Evolutionary conservation across 306 rosid species (phyloP).

Genomic region (Crotalaria pallida): DNA sequence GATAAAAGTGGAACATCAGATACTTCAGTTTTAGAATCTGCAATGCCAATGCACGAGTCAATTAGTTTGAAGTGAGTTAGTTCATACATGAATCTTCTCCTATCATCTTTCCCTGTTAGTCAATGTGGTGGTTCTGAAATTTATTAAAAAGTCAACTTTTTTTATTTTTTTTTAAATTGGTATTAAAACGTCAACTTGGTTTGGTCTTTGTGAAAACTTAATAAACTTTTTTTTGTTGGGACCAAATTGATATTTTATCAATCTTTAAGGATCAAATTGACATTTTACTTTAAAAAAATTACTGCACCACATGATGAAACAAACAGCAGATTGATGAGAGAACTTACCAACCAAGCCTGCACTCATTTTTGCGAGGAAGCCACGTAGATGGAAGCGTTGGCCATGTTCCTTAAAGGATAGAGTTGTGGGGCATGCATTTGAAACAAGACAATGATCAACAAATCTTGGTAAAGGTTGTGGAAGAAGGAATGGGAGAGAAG

Average conservation of each 20-base stretch:
- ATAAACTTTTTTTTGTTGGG: no score
- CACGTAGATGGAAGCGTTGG: background rate
- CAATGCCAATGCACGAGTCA: background rate
- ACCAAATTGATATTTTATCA: no score
- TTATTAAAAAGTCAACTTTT: no score
- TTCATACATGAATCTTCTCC: background rate
- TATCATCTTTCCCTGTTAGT: no score
- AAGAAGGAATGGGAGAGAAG: constrained; percentile 27
- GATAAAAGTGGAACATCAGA: constrained; percentile 42
- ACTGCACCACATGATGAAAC: no score
- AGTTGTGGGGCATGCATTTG: background rate
- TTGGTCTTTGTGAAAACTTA: no score
- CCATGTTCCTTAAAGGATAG: background rate
- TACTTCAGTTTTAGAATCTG: constrained; percentile 34
- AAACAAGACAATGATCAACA: background rate
- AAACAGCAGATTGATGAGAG: background rate
- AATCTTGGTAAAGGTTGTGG: constrained; percentile 8
- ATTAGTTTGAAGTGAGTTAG: background rate
- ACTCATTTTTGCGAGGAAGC: constrained; percentile 10
- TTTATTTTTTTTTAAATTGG: no score
- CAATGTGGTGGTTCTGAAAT: no score
- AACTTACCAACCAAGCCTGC: constrained; percentile 32
- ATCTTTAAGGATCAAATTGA: no score
- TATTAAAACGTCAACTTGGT: no score
- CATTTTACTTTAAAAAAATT: no score